Evolutionary conservation across 306 rosid species (phyloP).

Genomic region (Bauhinia variegata): DNA sequence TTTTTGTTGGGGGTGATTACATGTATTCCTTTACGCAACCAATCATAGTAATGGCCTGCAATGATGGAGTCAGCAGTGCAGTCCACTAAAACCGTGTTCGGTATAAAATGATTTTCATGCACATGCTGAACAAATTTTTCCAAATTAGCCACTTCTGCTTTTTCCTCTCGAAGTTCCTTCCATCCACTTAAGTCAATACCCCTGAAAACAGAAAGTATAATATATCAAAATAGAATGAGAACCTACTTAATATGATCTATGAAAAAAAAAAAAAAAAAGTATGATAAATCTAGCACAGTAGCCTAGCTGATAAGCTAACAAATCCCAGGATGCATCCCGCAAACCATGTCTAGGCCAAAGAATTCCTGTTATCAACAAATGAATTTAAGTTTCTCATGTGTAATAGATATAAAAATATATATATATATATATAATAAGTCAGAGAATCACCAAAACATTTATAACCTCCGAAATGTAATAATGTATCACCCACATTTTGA

Average conservation of each 20-base stretch:
- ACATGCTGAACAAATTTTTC: constrained; percentile 79
- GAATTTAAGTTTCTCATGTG: not conserved
- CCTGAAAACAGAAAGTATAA: constrained; percentile 52
- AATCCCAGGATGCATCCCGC: constrained; percentile 20
- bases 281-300: not conserved
- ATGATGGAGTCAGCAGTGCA: constrained; percentile 89
- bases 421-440: no score
- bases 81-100: constrained; percentile 88
- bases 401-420: constrained; percentile 1
- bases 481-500: no score
- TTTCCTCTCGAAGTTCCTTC: constrained; percentile 70
- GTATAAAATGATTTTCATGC: constrained; percentile 93
- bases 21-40: constrained; percentile 94
- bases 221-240: constrained; percentile 20
- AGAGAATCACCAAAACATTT: no score
- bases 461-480: no score
- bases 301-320: constrained; percentile 20
- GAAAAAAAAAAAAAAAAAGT: no score
- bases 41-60: constrained; percentile 85
- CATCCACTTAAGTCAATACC: constrained; percentile 81
- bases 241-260: constrained; percentile 13
- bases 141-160: constrained; percentile 72
- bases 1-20: constrained; percentile 95
- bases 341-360: constrained; percentile 28
- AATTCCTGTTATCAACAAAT: constrained; percentile 22